These are phyloP conservation scores for Tylopilus intermedius DNA, from an alignment of 768 basidiomycete species.

Conservation along the genomic window DNA sequence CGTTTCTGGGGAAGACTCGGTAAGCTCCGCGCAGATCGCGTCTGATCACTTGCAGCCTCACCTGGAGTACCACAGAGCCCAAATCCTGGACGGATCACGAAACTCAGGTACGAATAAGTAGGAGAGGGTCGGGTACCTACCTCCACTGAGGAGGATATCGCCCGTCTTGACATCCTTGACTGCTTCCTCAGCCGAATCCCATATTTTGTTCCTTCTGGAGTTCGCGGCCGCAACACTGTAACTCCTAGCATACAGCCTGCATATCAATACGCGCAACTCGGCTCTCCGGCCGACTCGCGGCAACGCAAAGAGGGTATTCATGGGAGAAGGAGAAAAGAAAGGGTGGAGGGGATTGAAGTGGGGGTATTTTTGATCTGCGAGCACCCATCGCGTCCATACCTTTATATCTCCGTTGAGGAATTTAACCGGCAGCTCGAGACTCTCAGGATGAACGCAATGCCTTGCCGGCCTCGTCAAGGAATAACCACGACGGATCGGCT, in stretches of 20 bases:
- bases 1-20: constrained; percentile 48
- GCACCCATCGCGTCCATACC: not conserved
- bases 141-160: constrained; percentile 71
- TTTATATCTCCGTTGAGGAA: constrained; percentile 10
- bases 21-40: not conserved
- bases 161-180: constrained; percentile 79
- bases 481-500: constrained; percentile 1
- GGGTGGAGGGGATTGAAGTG: not conserved
- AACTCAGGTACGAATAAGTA: not conserved
- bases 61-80: constrained; percentile 84
- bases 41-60: constrained; percentile 22
- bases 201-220: constrained; percentile 51
- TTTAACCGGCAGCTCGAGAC: not conserved
- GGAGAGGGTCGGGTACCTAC: constrained; percentile 42
- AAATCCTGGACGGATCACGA: constrained; percentile 52
- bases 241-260: not conserved
- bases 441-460: not conserved
- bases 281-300: constrained; percentile 5
- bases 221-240: constrained; percentile 6
- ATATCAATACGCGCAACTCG: constrained; percentile 4
- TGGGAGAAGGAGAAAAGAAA: not conserved
- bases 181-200: constrained; percentile 73
- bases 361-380: not conserved
- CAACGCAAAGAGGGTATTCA: constrained; percentile 4
- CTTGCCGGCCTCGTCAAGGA: constrained; percentile 3